phyloP scores from a whole-genome alignment of 805 yeast species.

The Yarrowia hollandica region DNA sequence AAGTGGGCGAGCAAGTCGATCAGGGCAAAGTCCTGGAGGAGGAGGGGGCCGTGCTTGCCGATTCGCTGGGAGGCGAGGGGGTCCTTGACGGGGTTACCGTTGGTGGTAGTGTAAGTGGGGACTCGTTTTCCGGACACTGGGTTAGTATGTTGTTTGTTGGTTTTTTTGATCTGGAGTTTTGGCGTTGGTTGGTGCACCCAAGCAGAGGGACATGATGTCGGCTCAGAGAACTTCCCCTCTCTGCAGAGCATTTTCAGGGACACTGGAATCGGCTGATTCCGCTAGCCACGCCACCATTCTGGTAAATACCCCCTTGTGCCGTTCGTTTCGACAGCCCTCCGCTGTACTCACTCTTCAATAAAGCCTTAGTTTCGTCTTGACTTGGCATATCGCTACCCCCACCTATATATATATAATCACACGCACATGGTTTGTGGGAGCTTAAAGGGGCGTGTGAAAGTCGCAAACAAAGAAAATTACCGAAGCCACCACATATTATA shows the following conservation, averaged over 20 bases:
- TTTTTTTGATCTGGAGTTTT: no score
- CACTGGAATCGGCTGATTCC: no score
- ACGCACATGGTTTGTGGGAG: constrained; percentile 28
- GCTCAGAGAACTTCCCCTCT: no score
- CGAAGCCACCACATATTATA: constrained; percentile 16
- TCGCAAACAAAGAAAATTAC: constrained; percentile 24
- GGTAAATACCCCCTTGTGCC: no score
- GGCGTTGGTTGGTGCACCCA: no score
- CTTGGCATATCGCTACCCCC: constrained; percentile 25
- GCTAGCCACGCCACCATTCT: no score
- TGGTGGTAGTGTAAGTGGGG: constrained; percentile 49
- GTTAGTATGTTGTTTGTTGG: constrained; percentile 4
- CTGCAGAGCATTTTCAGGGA: no score
- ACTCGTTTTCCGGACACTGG: constrained; percentile 31
- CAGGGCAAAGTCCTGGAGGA: constrained; percentile 59
- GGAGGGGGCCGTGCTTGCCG: constrained; percentile 57
- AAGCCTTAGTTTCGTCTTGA: constrained; percentile 22
- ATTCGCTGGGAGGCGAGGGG: constrained; percentile 57
- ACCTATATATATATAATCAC: constrained; percentile 22
- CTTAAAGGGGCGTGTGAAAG: constrained; percentile 27
- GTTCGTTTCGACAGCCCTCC: background rate
- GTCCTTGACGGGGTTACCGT: constrained; percentile 56
- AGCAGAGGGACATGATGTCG: no score
- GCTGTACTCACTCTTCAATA: background rate
- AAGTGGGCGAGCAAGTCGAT: constrained; percentile 59